Conservation (phyloP, 2,329 filamentous ascomycete genomes). For the Albifimbria verrucaria region DNA sequence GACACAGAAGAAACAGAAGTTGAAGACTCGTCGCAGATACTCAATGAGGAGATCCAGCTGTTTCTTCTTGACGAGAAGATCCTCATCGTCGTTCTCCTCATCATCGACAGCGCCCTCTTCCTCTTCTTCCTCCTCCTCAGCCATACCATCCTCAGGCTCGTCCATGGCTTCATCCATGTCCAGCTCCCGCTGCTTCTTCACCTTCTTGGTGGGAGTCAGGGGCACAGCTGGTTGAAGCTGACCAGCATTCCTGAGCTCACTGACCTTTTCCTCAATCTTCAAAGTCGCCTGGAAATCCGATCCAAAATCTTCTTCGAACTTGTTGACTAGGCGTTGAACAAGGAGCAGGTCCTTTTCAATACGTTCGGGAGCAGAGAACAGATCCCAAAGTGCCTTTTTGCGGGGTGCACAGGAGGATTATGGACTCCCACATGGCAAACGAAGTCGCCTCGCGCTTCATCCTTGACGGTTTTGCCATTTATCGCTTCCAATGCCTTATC, state of each 20-base stretch:
- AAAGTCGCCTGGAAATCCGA: conserved; percentile 71
- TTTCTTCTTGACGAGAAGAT: conserved; percentile 90
- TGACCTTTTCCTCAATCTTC: conserved; percentile 83
- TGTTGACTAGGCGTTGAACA: conserved; percentile 76
- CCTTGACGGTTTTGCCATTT: conserved; percentile 95
- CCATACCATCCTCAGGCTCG: conserved; percentile 62
- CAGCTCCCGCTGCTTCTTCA: conserved; percentile 58
- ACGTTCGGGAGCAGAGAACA: conserved; percentile 91
- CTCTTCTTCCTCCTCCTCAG: conserved; percentile 74
- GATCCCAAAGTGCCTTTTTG: conserved; percentile 95
- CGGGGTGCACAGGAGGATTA: conserved; percentile 79
- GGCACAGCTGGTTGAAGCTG: conserved; percentile 66
- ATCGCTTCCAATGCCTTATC: conserved; percentile 90
- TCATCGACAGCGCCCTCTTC: conserved; percentile 77
- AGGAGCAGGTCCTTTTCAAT: conserved; percentile 86
- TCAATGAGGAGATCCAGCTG: conserved; percentile 93
- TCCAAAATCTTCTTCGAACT: conserved; percentile 81
- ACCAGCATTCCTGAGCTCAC: conserved; percentile 73
- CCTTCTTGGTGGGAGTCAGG: conserved; percentile 52
- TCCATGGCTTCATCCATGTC: conserved; percentile 61
- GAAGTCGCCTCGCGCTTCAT: conserved; percentile 90
- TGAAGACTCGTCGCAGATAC: conserved; percentile 93
- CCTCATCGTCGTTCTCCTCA: conserved; percentile 87
- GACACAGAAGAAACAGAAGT: conserved; percentile 99
- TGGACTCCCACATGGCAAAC: conserved; percentile 97